A percentile compares a stretch with the other conserved stretches of the same genome.
Evolutionary conservation across 1,284 basidiomycete species (phyloP).

Genomic region (Cryptococcus sp.): DNA sequence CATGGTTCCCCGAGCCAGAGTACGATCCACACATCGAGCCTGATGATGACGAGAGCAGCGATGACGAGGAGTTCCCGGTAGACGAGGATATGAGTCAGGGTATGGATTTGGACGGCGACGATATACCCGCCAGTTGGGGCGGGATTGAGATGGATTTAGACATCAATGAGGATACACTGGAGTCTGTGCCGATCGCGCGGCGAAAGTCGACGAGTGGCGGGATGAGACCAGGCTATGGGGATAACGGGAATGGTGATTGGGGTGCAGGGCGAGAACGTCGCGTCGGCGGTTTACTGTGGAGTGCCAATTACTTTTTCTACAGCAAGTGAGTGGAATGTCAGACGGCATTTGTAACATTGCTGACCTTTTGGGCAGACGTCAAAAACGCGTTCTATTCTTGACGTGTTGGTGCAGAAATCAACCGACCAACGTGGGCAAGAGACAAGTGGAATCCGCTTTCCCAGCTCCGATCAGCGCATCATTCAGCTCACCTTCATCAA

Average conservation of each 20-base stretch:
- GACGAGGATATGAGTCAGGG: constrained; percentile 40
- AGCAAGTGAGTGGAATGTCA: constrained; percentile 67
- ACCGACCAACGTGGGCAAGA: constrained; percentile 16
- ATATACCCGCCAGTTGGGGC: constrained; percentile 8
- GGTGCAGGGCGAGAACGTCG: constrained; percentile 53
- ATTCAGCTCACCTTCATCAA: constrained; percentile 26
- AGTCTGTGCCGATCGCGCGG: constrained; percentile 27
- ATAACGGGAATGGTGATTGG: constrained; percentile 13
- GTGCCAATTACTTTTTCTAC: constrained; percentile 96
- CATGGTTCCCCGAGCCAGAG: constrained; percentile 90
- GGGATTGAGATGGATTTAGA: constrained; percentile 40
- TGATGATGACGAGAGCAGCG: constrained; percentile 36
- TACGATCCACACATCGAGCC: constrained; percentile 88
- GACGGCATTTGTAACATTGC: neutral
- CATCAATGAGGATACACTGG: constrained; percentile 36
- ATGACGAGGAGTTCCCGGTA: constrained; percentile 20
- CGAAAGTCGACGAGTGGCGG: constrained; percentile 63
- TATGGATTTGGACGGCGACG: constrained; percentile 38
- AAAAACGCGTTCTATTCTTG: constrained; percentile 90
- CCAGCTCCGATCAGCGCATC: constrained; percentile 42
- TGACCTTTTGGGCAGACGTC: constrained; percentile 40
- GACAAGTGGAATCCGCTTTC: constrained; percentile 25
- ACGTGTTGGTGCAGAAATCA: constrained; percentile 85
- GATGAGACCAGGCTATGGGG: constrained; percentile 3
- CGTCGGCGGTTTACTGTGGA: constrained; percentile 86